Evolutionary conservation across 1,284 basidiomycete genomes (phyloP), one percentile per base, ranked within the genome.

Genomic region (Sporisorium graminicola): DNA sequence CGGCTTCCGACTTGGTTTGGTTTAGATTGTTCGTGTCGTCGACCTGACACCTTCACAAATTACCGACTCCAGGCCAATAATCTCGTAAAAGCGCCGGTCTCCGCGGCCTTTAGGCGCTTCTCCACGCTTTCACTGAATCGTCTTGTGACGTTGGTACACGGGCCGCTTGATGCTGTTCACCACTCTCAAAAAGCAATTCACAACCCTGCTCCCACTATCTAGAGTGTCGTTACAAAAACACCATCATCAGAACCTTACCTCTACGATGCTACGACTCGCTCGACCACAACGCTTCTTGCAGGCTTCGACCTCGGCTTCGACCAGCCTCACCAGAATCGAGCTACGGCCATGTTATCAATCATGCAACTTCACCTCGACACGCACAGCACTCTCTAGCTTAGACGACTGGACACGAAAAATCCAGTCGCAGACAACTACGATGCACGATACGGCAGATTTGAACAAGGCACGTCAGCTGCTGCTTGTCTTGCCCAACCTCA

Each of bases 401-500:
- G 58, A 75, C 6, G 54, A 64, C 18, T 75, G 73, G 73, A 61
- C 57, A 7, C 55, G 53, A 1, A 44, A 44, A 3, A 46, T 71
- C 6, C 56, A 71, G 12, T 6, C 64, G 1, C 61, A 61, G n/a
- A 46, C 29, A 1, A 64, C 9, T 7, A 67, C 53, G n/a, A 59
- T 70, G 73, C 58, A 64, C 27, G 73, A 75, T 42, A 61, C 60
- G 3, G 64, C 73, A 0, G 73, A 75, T 27, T 60, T 75, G 33
- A 75, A 75, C 64, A 70, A 71, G n/a, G 64, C 67, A 6, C 60
- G 73, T 10, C 73, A 75, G 37, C 54, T 75, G 2, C 46, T 69
- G 20, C 73, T 75, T 8, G 64, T 70, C 4, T 49, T 75, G 5
- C 73, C 73, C 27, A 56, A 71, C 12, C 52, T 69, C 6, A 26